A percentile compares a stretch with the other conserved stretches of the same genome.
Conservation (phyloP, 495 filamentous ascomycete species). For the Penicillium bialowiezense region DNA sequence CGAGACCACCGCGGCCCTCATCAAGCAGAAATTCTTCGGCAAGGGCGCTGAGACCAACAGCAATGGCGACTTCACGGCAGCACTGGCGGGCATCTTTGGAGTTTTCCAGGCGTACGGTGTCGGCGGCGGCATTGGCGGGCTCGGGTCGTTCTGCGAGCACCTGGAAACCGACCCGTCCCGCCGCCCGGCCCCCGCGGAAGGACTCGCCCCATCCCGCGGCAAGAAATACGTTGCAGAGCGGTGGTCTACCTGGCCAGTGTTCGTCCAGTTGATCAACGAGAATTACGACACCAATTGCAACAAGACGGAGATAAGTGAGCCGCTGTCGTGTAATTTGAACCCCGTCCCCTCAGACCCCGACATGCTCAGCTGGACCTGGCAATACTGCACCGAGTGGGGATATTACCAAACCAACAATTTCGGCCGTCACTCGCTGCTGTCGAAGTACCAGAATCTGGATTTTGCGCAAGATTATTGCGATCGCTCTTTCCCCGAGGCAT, state of each 20-base stretch:
- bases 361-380: slow-evolving; percentile 55
- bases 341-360: slow-evolving; percentile 32
- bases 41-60: slow-evolving; percentile 44
- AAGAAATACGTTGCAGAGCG: slow-evolving; percentile 41
- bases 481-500: slow-evolving; percentile 49
- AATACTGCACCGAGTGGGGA: slow-evolving; percentile 60
- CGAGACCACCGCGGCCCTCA: slow-evolving; percentile 29
- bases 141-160: slow-evolving; percentile 47
- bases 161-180: slow-evolving; percentile 38
- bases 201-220: slow-evolving; percentile 40
- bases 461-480: slow-evolving; percentile 52
- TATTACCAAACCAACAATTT: slow-evolving; percentile 54
- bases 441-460: slow-evolving; percentile 48
- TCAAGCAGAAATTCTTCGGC: slow-evolving; percentile 53
- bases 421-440: slow-evolving; percentile 46
- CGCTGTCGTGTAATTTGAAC: slow-evolving; percentile 39
- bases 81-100: slow-evolving; percentile 37
- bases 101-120: slow-evolving; percentile 50
- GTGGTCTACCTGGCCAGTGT: slow-evolving; percentile 46
- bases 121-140: slow-evolving; percentile 33
- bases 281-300: slow-evolving; percentile 41
- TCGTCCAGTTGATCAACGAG: slow-evolving; percentile 41
- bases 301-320: slow-evolving; percentile 25
- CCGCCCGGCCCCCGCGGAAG: slow-evolving; percentile 24
- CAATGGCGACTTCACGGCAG: slow-evolving; percentile 49